Conservation (phyloP, 495 filamentous ascomycete species). For the Massariosphaeria phaeospora region DNA sequence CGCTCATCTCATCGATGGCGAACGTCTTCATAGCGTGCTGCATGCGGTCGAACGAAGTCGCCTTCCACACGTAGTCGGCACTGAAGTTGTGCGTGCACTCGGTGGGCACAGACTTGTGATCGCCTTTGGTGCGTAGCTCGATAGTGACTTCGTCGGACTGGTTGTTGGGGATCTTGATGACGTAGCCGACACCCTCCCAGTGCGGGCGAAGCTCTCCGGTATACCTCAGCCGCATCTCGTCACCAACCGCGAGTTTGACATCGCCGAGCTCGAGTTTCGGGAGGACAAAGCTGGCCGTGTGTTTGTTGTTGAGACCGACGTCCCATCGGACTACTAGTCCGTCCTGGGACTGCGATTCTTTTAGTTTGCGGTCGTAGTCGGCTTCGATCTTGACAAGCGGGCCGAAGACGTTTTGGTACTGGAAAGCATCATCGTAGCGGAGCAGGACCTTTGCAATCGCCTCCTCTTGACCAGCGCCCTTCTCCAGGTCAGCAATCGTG, state of each 20-base stretch:
- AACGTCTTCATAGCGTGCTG: constrained; percentile 99
- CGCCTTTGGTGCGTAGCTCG: constrained; percentile 82
- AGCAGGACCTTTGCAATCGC: constrained; percentile 89
- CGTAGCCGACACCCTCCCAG: constrained; percentile 98
- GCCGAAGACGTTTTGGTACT: constrained; percentile 98
- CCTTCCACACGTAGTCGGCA: constrained; percentile 99
- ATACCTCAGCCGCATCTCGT: constrained; percentile 97
- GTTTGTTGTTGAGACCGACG: constrained; percentile 94
- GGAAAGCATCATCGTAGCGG: constrained; percentile 95
- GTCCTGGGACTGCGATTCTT: constrained; percentile 97
- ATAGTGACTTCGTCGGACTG: constrained; percentile 97
- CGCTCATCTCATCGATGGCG: constrained; percentile 95
- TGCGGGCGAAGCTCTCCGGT: constrained; percentile 87
- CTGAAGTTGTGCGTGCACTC: constrained; percentile 98
- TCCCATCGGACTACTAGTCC: constrained; percentile 92
- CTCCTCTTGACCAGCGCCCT: constrained; percentile 87
- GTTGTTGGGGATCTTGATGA: constrained; percentile 99
- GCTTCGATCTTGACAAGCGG: constrained; percentile 98
- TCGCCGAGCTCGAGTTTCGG: constrained; percentile 97
- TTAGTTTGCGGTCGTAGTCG: constrained; percentile 98
- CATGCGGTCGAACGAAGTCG: constrained; percentile 98
- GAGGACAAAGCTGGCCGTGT: constrained; percentile 89
- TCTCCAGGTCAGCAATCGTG: constrained; percentile 88
- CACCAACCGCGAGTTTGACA: constrained; percentile 95
- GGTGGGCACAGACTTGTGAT: constrained; percentile 90